Evolutionary conservation across 2,329 filamentous ascomycete species (phyloP).

Genomic region (Sphaceloma murrayae): DNA sequence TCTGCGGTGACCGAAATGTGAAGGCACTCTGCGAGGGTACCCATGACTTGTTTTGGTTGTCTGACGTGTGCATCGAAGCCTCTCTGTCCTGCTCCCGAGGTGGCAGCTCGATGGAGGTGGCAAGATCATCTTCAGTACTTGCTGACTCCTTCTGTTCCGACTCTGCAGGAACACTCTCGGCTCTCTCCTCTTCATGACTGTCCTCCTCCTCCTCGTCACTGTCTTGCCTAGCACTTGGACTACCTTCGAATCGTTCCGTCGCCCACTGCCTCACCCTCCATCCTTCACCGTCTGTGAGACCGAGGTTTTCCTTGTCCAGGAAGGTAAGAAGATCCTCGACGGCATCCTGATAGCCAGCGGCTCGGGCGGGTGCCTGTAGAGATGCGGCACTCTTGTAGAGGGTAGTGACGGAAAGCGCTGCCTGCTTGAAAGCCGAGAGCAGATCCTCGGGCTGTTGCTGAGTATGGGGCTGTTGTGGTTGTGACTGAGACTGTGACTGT

Average conservation of each 20-base stretch:
- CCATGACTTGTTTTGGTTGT: too few species aligned
- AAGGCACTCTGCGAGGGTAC: slow-evolving; percentile 45
- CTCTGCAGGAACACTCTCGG: slow-evolving; percentile 21
- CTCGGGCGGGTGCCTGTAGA: slow-evolving; percentile 63
- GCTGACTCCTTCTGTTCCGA: slow-evolving; percentile 25
- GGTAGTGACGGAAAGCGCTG: slow-evolving; percentile 88
- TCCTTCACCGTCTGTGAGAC: slow-evolving; percentile 68
- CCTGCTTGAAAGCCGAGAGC: slow-evolving; percentile 81
- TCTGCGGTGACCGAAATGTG: slow-evolving; percentile 57
- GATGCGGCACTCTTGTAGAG: slow-evolving; percentile 85
- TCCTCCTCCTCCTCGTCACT: slow-evolving; percentile 59
- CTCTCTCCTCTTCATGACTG: slow-evolving; percentile 44
- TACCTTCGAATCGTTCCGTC: slow-evolving; percentile 58
- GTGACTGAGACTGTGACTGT: slow-evolving; percentile 23
- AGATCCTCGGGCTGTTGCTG: slow-evolving; percentile 41
- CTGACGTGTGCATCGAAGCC: too few species aligned
- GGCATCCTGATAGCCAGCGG: slow-evolving; percentile 86
- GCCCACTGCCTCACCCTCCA: slow-evolving; percentile 57
- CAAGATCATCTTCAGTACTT: slow-evolving; percentile 22
- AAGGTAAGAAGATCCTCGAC: slow-evolving; percentile 81
- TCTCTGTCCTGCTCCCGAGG: background rate
- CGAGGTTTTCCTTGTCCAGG: slow-evolving; percentile 71
- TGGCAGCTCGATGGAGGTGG: slow-evolving; percentile 10
- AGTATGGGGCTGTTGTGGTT: too few species aligned
- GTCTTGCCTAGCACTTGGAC: slow-evolving; percentile 46